Base-by-base conservation (phyloP, 2,329 filamentous ascomycete species). In the Teratosphaeria viscida region DNA sequence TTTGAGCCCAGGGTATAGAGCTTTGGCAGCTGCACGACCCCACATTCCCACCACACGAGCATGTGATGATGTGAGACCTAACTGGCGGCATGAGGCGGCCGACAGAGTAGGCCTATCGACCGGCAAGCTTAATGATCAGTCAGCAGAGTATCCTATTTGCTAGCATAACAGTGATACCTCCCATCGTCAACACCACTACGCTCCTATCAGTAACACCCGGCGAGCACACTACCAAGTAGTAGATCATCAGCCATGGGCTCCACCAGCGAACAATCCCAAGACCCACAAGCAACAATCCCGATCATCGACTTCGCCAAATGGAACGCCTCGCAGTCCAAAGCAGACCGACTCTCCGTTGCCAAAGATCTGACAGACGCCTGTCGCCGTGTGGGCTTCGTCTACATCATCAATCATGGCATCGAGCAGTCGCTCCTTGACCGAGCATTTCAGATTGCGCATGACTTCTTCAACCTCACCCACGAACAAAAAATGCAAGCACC, bases 401-500 rank as follows among this genome's bases (percentile, higher is more conserved):
- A 76, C 60, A 65, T 78, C 32, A 69, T 65, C 57, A 74, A 75
- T 53, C 73, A 77, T 58, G 73, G 73, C 1, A 62, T 78, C 0
- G 58, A 64, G 2, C 64, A 66, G 39, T 64, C 70, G 32, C 60
- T 63, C 35, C 65, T 76, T 1, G 64, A 69, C 11, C 60, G 70
- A 61, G 63, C 62, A 14, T 67, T 68, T 59, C 34, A 56, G 1
- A 61, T 71, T 67, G 68, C 67, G 2, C 71, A 71, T 52, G 65
- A 63, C 14, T 74, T 78, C 64, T 77, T 78, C 62, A 63, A 59
- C 32, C 67, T 77, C 1, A 70, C 71, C 0, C 59, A 66, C 3
- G 64, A 67, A 11, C 68, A 68, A 1, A 77, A 77, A 54, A 67
- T 72, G 63, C 65, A 72, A 26, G 72, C 73, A 2, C 74, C 75